Percentiles rank a stretch among this genome's conserved stretches.
Conservation (phyloP, 2,329 filamentous ascomycete genomes). For the Thielaviopsis ethacetica region DNA sequence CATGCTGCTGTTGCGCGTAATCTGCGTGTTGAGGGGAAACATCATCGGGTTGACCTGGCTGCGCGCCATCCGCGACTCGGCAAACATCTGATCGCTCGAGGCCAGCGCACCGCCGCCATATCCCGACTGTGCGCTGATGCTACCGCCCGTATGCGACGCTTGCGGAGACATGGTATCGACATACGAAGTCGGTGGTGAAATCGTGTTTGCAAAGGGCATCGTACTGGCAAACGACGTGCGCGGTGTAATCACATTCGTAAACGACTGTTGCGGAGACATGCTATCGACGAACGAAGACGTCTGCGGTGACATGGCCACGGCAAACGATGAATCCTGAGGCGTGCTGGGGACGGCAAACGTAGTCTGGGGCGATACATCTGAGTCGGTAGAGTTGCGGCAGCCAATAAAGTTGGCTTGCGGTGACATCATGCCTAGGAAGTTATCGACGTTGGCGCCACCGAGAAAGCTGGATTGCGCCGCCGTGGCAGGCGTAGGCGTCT, state of each 20-base stretch:
- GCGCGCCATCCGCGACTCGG: neutral
- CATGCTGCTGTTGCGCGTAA: neutral
- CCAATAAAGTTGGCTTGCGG: neutral
- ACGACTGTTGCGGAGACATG: neutral
- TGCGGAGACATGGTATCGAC: neutral
- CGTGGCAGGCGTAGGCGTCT: neutral
- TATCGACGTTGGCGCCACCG: neutral
- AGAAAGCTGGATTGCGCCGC: neutral
- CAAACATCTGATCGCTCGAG: neutral
- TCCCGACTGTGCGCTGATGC: neutral
- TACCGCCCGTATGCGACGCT: neutral
- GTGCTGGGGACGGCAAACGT: neutral
- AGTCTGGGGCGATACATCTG: neutral
- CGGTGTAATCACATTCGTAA: neutral
- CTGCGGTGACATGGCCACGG: neutral
- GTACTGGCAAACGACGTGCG: neutral
- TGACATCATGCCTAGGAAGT: neutral
- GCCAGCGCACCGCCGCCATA: neutral
- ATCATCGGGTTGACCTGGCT: neutral
- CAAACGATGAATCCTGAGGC: neutral
- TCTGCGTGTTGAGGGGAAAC: neutral
- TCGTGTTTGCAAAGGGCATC: neutral
- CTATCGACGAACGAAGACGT: neutral
- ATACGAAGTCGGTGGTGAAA: neutral
- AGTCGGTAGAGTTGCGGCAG: neutral